Conservation (phyloP, 2,329 filamentous ascomycete species). For the Aureobasidium sp. region DNA sequence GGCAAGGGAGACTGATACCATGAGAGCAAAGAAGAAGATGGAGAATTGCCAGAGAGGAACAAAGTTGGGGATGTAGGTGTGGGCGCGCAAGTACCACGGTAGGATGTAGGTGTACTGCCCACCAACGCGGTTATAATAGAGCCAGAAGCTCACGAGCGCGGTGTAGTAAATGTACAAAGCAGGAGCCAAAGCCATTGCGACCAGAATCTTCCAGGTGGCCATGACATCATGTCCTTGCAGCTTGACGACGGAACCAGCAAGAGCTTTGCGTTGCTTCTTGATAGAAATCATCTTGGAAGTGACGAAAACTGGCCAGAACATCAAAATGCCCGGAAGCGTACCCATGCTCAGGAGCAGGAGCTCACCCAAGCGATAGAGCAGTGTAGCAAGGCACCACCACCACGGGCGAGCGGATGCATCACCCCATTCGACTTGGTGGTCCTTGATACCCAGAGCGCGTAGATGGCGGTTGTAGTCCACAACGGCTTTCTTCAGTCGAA, state of each 20-base stretch:
- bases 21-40: slow-evolving; percentile 67
- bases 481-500: slow-evolving; percentile 66
- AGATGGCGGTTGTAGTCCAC: slow-evolving; percentile 81
- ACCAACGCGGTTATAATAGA: slow-evolving; percentile 72
- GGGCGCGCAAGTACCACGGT: slow-evolving; percentile 9
- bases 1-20: slow-evolving; percentile 83
- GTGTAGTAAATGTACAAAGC: slow-evolving; percentile 78
- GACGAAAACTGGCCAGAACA: slow-evolving; percentile 84
- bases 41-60: slow-evolving; percentile 74
- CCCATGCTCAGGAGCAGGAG: slow-evolving; percentile 67
- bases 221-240: slow-evolving; percentile 82
- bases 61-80: slow-evolving; percentile 61
- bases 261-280: slow-evolving; percentile 72
- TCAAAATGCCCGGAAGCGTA: slow-evolving; percentile 74
- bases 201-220: slow-evolving; percentile 87
- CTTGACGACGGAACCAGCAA: slow-evolving; percentile 82
- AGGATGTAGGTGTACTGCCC: slow-evolving; percentile 38
- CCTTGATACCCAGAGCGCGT: slow-evolving; percentile 74
- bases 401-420: slow-evolving; percentile 65
- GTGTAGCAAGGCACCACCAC: slow-evolving; percentile 58
- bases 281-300: slow-evolving; percentile 75
- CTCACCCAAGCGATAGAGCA: slow-evolving; percentile 75
- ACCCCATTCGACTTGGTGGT: slow-evolving; percentile 90
- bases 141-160: slow-evolving; percentile 65
- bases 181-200: slow-evolving; percentile 74